Conservation (phyloP, 2,329 filamentous ascomycete species). For the Monilinia aucupariae region DNA sequence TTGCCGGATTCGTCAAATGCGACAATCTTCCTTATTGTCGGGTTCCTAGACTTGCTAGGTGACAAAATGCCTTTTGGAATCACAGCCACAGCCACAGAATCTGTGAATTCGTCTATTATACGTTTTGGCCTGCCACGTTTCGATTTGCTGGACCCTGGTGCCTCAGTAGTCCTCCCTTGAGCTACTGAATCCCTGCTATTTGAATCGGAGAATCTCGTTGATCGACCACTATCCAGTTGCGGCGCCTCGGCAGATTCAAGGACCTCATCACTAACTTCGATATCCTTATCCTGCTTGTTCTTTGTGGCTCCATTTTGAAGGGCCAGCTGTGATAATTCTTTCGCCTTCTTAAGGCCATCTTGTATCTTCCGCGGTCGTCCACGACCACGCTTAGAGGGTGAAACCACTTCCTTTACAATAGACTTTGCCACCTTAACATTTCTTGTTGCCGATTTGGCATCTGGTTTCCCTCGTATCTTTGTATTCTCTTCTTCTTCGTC, state of each 20-base stretch:
- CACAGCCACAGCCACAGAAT: neutral
- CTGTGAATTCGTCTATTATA: neutral
- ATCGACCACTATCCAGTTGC: neutral
- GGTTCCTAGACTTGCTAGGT: slow-evolving; percentile 44
- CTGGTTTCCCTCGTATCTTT: neutral
- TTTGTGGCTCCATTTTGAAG: neutral
- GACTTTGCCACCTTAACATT: neutral
- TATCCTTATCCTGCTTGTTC: neutral
- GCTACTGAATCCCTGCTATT: neutral
- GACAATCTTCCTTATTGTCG: slow-evolving; percentile 46
- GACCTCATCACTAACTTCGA: neutral
- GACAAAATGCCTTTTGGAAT: slow-evolving; percentile 51
- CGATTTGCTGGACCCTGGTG: slow-evolving; percentile 20
- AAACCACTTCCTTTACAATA: neutral
- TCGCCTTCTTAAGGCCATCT: slow-evolving; percentile 16
- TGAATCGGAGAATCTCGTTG: neutral
- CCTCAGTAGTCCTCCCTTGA: neutral
- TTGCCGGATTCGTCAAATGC: slow-evolving; percentile 48
- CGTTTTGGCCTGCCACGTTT: slow-evolving; percentile 23
- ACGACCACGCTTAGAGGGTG: neutral
- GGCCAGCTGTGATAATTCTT: slow-evolving; percentile 17
- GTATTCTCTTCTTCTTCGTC: slow-evolving; percentile 18
- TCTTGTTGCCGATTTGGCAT: neutral
- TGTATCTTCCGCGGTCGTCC: slow-evolving; percentile 13
- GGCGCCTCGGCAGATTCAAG: neutral